Base-by-base conservation (phyloP, 805 yeast genomes). In the Metschnikowia lochheadii region DNA sequence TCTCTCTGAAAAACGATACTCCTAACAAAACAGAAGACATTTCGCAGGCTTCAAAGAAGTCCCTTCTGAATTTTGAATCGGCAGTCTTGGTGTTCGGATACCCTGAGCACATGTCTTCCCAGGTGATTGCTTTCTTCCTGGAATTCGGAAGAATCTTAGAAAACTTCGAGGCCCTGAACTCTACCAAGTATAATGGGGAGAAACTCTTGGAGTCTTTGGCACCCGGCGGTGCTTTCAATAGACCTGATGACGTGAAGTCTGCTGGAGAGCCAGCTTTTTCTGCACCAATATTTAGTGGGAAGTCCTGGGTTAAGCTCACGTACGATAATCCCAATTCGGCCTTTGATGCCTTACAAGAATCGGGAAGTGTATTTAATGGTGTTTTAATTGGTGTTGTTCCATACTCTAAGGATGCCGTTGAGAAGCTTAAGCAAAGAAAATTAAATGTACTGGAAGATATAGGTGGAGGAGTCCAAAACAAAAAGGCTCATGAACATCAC, bases 261-360 rank as follows among this genome's bases (percentile, higher is more conserved):
- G 40, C 45, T 13, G 20, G 21, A 8, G 45, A 46, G 35, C 15
- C 46, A 15, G 18, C 50, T 4, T 46, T 34, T 5, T 20, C 54
- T 11, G 52, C 52, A 50, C 95, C 97, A 3, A 84, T 92, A 7
- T 87, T 82, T 66, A 79, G 91, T 11, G 98, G 98, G 1, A 79
- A 82, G 42, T 83, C 88, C 37, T 92, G 98, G 98, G 83, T 91
- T n/a, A 87, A 90, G 63, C 64, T 92, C 48, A 91, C 97, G 3
- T 94, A 82, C 65, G 85, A 83, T 50, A 84, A 83, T 51, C 80
- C 86, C 6, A 72, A 84, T 1, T 78, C 91, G 8, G 97, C 96
- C 2, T 66, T 81, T 15, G 82, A 96, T 49, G 97, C 99, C 0
- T 70, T 91, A 40, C 83, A 87, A 56, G 96, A 90, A 62, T 87